Base-by-base conservation (phyloP, 2,329 filamentous ascomycete genomes). In the Fusarium sp. region DNA sequence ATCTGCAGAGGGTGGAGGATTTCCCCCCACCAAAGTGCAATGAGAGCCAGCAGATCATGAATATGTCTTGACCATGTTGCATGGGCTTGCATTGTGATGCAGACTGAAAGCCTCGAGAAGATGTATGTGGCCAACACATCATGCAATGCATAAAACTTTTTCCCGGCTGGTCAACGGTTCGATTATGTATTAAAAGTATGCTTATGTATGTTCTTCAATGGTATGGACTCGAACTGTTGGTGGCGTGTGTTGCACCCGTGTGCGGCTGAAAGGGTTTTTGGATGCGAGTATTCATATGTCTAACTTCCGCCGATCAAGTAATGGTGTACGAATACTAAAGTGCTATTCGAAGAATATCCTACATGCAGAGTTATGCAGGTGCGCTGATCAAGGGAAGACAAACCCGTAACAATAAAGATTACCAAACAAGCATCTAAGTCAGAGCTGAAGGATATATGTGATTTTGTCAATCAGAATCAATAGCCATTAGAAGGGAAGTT, bases 131-230 rank as follows among this genome's bases (percentile, higher is more conserved):
- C 38, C 18, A 38, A 51, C 22, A 31, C 28, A 31, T 31, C 10
- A 52, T 28, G n/a, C 14, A 17, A 48, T 26, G 26, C n/a, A 56
- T 36, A 18, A 38, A 49, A 63, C 58, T 33, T 44, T 15, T 13
- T 26, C 11, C 7, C 7, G n/a, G 6, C 20, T 18, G 13, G 17
- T 44, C 3, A 57, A 10, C 42, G 43, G 58, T 10, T 13, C 17
- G 17, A 14, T 22, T 10, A 26, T 33, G 17, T 24, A 18, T 31
- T 17, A 13, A 8, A 31, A 22, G n/a, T 54, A 39, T 39, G 10
- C 15, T 13, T 34, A 17, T 9, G 10, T 31, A 17, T 18, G 18
- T 43, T 50, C 9, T 20, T 39, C 9, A n/a, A 18, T 18, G 17
- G n/a, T 39, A 24, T 40, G n/a, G 38, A 40, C 39, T 42, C 18